phyloP scores from a whole-genome alignment of 495 filamentous ascomycete species.

The Neurospora sp. region DNA sequence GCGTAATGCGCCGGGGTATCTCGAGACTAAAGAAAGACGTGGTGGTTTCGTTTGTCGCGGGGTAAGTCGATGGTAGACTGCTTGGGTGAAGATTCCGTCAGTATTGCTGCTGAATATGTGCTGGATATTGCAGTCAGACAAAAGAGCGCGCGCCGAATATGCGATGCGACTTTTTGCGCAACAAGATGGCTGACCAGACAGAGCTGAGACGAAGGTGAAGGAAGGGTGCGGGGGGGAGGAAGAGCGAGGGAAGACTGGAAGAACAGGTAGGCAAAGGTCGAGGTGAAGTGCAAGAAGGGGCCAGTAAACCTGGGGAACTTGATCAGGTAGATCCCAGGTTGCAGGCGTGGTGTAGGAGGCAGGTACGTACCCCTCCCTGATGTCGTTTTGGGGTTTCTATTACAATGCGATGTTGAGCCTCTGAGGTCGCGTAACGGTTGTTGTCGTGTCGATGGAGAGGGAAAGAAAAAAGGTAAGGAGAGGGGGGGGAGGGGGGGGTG shows the following conservation, averaged over 20 bases:
- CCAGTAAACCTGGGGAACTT: neutral
- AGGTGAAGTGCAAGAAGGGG: neutral
- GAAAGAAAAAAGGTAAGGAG: neutral
- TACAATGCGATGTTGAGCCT: neutral
- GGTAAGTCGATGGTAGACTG: neutral
- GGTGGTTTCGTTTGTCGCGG: neutral
- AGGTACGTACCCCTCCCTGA: neutral
- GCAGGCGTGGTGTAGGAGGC: neutral
- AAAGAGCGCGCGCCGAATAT: neutral
- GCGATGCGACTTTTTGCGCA: neutral
- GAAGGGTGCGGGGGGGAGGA: neutral
- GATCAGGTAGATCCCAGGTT: neutral
- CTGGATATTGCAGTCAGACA: neutral
- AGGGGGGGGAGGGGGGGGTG: neutral
- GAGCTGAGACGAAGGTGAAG: neutral
- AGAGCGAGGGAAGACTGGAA: neutral
- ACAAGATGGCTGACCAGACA: neutral
- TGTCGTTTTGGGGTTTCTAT: neutral
- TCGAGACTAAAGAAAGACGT: conserved; percentile 6
- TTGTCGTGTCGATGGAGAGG: neutral
- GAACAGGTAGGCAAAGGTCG: neutral
- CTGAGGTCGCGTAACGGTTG: neutral
- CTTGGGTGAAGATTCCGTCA: neutral
- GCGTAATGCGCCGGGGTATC: conserved; percentile 9
- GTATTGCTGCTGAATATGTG: neutral